A percentile compares a stretch with the other conserved stretches of the same genome.
These are phyloP conservation scores for Epichloe hybrida DNA, from an alignment of 2,329 filamentous ascomycete genomes.

Conservation along the genomic window DNA sequence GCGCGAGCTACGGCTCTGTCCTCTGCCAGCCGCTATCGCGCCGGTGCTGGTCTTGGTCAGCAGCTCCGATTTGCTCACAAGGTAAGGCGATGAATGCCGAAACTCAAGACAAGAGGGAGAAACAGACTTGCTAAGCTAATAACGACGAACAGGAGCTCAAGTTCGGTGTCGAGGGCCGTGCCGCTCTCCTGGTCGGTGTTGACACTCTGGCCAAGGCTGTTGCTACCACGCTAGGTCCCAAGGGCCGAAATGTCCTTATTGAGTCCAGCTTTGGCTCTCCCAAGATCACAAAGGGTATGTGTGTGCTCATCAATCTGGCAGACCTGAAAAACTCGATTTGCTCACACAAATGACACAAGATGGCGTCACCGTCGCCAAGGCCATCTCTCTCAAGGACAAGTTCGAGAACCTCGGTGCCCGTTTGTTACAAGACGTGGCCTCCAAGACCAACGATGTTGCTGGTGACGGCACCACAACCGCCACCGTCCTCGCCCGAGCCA, in stretches of 20 bases:
- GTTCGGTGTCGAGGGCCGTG: slow-evolving; percentile 91
- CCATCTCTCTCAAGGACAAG: slow-evolving; percentile 91
- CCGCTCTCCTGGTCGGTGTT: slow-evolving; percentile 79
- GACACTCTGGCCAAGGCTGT: slow-evolving; percentile 95
- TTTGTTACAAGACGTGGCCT: slow-evolving; percentile 93
- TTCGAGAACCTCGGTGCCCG: slow-evolving; percentile 98
- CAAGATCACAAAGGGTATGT: slow-evolving; percentile 93
- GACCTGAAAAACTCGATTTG: slow-evolving; percentile 16
- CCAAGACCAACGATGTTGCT: slow-evolving; percentile 97
- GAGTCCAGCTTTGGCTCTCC: slow-evolving; percentile 97
- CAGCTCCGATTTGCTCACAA: slow-evolving; percentile 97
- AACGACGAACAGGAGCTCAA: slow-evolving; percentile 66
- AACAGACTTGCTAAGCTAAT: neutral
- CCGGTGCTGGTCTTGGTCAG: slow-evolving; percentile 55
- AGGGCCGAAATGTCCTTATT: slow-evolving; percentile 96
- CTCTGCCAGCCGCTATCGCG: slow-evolving; percentile 53
- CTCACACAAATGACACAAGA: slow-evolving; percentile 33
- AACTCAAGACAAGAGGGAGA: no score
- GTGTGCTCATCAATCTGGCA: neutral
- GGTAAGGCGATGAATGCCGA: slow-evolving; percentile 34
- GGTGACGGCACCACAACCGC: slow-evolving; percentile 98
- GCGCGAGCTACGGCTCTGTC: slow-evolving; percentile 69
- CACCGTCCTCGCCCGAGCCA: slow-evolving; percentile 90
- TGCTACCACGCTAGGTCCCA: slow-evolving; percentile 89
- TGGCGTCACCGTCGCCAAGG: slow-evolving; percentile 80